phyloP scores from a whole-genome alignment of 2,329 filamentous ascomycete genomes.

The Alternaria ventricosa region DNA sequence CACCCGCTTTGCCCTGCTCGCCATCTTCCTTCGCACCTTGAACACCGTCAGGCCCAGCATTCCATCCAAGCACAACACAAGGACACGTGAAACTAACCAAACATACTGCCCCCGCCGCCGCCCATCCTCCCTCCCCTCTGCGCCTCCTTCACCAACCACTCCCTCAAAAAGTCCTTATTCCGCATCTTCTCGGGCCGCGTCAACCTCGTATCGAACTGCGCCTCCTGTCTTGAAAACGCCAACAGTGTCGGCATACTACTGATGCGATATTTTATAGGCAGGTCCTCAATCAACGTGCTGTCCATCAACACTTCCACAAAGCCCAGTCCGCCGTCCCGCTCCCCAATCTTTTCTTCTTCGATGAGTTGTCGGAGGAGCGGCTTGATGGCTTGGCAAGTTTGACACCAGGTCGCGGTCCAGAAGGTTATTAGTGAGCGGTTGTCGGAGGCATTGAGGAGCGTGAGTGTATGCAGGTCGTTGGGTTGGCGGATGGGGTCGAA shows the following conservation, averaged over 20 bases:
- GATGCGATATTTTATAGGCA: slow-evolving; percentile 51
- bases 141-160: slow-evolving; percentile 58
- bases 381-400: slow-evolving; percentile 52
- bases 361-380: slow-evolving; percentile 54
- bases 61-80: neutral
- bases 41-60: slow-evolving; percentile 1
- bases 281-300: slow-evolving; percentile 51
- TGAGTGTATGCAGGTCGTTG: slow-evolving; percentile 56
- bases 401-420: slow-evolving; percentile 59
- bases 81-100: slow-evolving; percentile 35
- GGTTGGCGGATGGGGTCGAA: slow-evolving; percentile 54
- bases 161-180: slow-evolving; percentile 51
- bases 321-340: slow-evolving; percentile 54
- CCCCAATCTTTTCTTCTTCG: slow-evolving; percentile 53
- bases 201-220: slow-evolving; percentile 56
- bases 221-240: slow-evolving; percentile 58
- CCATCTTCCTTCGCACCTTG: slow-evolving; percentile 1
- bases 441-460: slow-evolving; percentile 54
- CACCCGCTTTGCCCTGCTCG: neutral
- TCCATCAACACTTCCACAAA: slow-evolving; percentile 59
- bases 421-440: slow-evolving; percentile 56
- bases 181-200: slow-evolving; percentile 54
- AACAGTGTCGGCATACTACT: slow-evolving; percentile 56
- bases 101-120: slow-evolving; percentile 54
- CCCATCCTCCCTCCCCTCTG: slow-evolving; percentile 52